phyloP scores from a whole-genome alignment of 1,284 basidiomycete species.

The Ceratobasidium sp. region DNA sequence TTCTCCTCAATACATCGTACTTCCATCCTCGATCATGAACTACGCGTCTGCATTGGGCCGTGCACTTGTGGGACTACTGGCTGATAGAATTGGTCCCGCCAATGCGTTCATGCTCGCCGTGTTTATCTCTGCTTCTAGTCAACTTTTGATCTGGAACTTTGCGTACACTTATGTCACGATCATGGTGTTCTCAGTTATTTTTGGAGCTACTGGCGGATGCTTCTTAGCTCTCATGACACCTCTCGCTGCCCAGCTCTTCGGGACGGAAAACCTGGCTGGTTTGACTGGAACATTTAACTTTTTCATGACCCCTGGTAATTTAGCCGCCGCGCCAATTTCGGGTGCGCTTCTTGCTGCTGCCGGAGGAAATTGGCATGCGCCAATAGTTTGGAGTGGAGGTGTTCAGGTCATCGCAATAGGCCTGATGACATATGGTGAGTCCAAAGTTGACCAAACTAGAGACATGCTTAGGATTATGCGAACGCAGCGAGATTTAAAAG shows the following conservation, averaged over 20 bases:
- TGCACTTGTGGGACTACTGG: constrained; percentile 43
- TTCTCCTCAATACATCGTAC: constrained; percentile 39
- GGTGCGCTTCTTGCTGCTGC: constrained; percentile 44
- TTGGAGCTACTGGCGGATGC: constrained; percentile 37
- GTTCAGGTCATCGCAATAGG: constrained; percentile 41
- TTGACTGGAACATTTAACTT: constrained; percentile 45
- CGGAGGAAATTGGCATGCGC: constrained; percentile 45
- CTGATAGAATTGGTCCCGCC: constrained; percentile 45
- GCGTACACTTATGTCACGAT: constrained; percentile 44
- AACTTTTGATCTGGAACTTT: constrained; percentile 46
- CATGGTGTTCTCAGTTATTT: constrained; percentile 44
- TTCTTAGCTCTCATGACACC: constrained; percentile 44
- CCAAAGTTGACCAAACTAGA: not conserved
- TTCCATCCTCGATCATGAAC: constrained; percentile 45
- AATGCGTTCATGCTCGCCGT: constrained; percentile 45
- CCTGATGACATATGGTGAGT: constrained; percentile 42
- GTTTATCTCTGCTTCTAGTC: constrained; percentile 43
- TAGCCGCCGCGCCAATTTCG: constrained; percentile 43
- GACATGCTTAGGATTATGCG: not conserved
- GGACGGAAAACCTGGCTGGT: constrained; percentile 44
- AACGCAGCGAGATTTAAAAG: constrained; percentile 28
- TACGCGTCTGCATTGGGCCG: constrained; percentile 45
- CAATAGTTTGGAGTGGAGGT: constrained; percentile 40
- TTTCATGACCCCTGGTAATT: constrained; percentile 41
- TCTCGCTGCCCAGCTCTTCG: constrained; percentile 45